phyloP scores from a whole-genome alignment of 805 yeast species.

The Cyberlindnera mrakii region DNA sequence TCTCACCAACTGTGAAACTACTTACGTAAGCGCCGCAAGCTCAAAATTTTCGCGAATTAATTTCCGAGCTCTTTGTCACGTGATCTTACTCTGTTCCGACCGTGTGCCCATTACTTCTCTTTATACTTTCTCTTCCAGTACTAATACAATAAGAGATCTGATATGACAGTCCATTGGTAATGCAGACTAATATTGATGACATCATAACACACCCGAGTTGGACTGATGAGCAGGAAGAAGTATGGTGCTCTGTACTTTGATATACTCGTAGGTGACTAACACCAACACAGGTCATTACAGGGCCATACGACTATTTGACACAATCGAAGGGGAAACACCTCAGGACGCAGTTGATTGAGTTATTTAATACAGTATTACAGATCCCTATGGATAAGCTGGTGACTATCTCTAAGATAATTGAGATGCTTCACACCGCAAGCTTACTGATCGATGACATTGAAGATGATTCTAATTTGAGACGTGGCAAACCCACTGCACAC shows the following conservation, averaged over 20 bases:
- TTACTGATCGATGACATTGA: slow-evolving; percentile 83
- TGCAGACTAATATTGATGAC: not conserved
- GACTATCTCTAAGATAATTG: slow-evolving; percentile 43
- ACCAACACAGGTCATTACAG: slow-evolving; percentile 13
- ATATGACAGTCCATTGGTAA: not conserved
- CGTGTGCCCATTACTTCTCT: too few relatives aligned
- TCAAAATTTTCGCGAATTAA: too few relatives aligned
- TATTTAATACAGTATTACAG: slow-evolving; percentile 47
- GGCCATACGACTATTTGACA: slow-evolving; percentile 20
- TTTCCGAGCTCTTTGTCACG: too few relatives aligned
- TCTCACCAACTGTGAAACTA: too few relatives aligned
- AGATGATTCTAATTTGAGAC: slow-evolving; percentile 61
- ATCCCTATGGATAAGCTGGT: slow-evolving; percentile 34
- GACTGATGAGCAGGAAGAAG: slow-evolving; percentile 9
- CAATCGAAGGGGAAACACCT: slow-evolving; percentile 22
- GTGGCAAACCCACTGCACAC: slow-evolving; percentile 82
- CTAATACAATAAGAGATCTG: too few relatives aligned
- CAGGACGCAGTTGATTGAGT: slow-evolving; percentile 33
- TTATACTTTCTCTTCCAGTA: too few relatives aligned
- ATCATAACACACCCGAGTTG: slow-evolving; percentile 7
- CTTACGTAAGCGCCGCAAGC: too few relatives aligned
- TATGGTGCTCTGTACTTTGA: not conserved
- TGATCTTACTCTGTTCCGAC: too few relatives aligned
- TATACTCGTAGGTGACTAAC: not conserved
- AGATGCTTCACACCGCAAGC: slow-evolving; percentile 59